Evolutionary conservation across 2,329 filamentous ascomycete species (phyloP).

Genomic region (Diaporthe citri): DNA sequence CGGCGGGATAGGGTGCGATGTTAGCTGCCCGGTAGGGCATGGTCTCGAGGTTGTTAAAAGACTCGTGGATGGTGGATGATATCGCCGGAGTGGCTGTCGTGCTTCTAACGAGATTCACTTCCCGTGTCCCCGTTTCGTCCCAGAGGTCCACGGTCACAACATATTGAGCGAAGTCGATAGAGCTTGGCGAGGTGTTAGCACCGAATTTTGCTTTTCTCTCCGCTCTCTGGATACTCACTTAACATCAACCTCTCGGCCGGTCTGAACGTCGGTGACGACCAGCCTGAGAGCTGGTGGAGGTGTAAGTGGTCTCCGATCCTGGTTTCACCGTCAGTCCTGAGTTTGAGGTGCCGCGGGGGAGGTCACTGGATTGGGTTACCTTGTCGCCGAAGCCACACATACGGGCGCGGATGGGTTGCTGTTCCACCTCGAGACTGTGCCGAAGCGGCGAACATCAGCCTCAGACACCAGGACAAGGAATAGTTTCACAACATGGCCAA

Average conservation of each 20-base stretch:
- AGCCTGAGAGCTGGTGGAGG: conserved; percentile 93
- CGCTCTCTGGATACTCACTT: conserved; percentile 69
- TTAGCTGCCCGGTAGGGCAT: conserved; percentile 41
- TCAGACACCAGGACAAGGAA: conserved; percentile 14
- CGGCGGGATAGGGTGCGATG: conserved; percentile 38
- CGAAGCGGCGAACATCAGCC: background rate
- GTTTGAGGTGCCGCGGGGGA: conserved; percentile 8
- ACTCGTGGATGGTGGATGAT: conserved; percentile 82
- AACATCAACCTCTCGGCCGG: conserved; percentile 85
- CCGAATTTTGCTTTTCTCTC: conserved; percentile 34
- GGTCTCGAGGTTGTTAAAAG: conserved; percentile 72
- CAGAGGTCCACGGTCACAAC: conserved; percentile 77
- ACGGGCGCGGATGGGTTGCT: conserved; percentile 91
- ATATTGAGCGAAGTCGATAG: conserved; percentile 46
- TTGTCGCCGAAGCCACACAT: conserved; percentile 99
- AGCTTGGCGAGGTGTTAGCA: conserved; percentile 31
- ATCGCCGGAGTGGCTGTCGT: conserved; percentile 78
- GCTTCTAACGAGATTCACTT: conserved; percentile 75
- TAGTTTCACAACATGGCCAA: conserved; percentile 1
- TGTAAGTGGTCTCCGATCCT: conserved; percentile 96
- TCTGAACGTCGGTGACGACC: conserved; percentile 79
- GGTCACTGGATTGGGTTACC: conserved; percentile 61
- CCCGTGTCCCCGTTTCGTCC: conserved; percentile 73
- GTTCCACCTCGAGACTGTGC: conserved; percentile 79
- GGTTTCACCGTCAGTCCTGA: conserved; percentile 34